phyloP scores from a whole-genome alignment of 306 rosid species.

The Rosa multiflora region DNA sequence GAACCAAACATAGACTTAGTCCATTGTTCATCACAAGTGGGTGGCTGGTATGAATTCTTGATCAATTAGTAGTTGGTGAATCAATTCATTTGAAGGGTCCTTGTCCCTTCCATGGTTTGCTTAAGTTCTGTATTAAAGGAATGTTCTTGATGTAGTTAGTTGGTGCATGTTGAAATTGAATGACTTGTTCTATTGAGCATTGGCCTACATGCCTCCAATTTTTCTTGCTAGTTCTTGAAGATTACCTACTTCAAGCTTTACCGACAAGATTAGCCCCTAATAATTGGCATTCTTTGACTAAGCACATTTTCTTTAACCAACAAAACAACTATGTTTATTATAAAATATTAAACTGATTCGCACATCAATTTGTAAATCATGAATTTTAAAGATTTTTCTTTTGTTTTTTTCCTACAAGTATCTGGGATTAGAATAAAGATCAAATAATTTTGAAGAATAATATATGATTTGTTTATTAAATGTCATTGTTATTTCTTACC shows the following conservation, averaged over 20 bases:
- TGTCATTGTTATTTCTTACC: constrained; percentile 37
- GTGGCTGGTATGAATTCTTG: not conserved
- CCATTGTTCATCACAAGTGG: not conserved
- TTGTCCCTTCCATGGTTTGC: not conserved
- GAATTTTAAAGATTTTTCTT: not conserved
- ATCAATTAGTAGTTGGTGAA: not conserved
- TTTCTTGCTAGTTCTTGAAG: not conserved
- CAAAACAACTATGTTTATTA: not conserved
- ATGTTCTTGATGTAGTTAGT: not conserved
- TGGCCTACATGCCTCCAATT: not conserved
- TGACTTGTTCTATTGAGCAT: not conserved
- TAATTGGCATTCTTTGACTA: constrained; percentile 5
- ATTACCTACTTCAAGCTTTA: not conserved
- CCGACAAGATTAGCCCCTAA: not conserved
- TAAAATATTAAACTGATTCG: not conserved
- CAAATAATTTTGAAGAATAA: not conserved
- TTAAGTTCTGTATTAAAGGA: not conserved
- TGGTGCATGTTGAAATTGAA: not conserved
- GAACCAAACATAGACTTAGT: not conserved
- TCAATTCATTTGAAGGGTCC: not conserved
- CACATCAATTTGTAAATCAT: not conserved
- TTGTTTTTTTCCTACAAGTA: not conserved
- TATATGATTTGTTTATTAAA: not conserved
- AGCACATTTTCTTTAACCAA: too few relatives aligned
- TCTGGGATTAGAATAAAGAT: not conserved